These are phyloP conservation scores for Dryas octopetala DNA, from an alignment of 306 rosid species.

Conservation along the genomic window DNA sequence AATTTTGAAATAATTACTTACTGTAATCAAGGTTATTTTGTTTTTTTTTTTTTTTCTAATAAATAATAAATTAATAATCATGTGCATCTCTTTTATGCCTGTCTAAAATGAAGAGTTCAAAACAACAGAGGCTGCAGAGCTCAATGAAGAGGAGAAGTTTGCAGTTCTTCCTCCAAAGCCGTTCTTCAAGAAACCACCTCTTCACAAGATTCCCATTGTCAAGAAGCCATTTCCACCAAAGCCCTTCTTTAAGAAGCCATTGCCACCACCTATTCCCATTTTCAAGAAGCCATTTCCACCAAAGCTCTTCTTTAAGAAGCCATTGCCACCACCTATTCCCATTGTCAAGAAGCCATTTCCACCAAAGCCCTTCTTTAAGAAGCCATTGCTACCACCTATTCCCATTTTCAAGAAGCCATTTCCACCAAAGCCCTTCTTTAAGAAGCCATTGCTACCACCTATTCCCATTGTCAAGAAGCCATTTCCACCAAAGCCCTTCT, in stretches of 20 bases:
- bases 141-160: constrained; percentile 17
- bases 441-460: constrained; percentile 7
- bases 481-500: constrained; percentile 13
- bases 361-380: constrained; percentile 12
- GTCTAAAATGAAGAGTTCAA: neutral
- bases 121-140: neutral
- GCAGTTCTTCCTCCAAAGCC: neutral
- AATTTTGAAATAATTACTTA: no score
- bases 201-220: neutral
- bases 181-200: constrained; percentile 8
- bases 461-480: constrained; percentile 13
- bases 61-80: neutral
- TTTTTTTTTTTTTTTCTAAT: neutral
- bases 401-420: neutral
- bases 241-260: constrained; percentile 7
- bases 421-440: constrained; percentile 19
- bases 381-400: neutral
- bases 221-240: neutral
- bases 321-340: neutral
- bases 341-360: constrained; percentile 22
- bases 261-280: neutral
- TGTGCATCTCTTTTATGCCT: neutral
- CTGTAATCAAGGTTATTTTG: neutral
- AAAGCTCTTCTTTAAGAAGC: constrained; percentile 26
- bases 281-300: neutral